phyloP scores from a whole-genome alignment of 1,284 basidiomycete genomes.

The Vanrija sp. region DNA sequence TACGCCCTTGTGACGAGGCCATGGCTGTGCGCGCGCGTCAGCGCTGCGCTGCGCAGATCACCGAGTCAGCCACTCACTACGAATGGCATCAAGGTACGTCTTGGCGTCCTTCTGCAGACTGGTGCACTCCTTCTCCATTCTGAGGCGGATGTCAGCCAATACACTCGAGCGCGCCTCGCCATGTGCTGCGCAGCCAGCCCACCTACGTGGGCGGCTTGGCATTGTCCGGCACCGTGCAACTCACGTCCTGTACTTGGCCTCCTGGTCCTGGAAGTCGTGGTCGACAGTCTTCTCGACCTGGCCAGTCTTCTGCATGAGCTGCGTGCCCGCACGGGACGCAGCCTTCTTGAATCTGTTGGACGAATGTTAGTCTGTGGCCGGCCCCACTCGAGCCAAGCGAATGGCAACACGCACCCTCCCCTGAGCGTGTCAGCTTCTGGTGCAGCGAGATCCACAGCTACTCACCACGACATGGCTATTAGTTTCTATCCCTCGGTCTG shows the following conservation, averaged over 20 bases:
- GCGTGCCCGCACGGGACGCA: slow-evolving; percentile 86
- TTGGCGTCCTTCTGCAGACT: slow-evolving; percentile 93
- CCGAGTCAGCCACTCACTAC: slow-evolving; percentile 55
- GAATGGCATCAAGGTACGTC: slow-evolving; percentile 89
- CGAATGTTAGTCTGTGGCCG: neutral
- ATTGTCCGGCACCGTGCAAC: slow-evolving; percentile 43
- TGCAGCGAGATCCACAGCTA: neutral
- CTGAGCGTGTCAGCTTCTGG: slow-evolving; percentile 7
- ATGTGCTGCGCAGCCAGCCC: neutral
- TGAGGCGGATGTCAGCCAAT: slow-evolving; percentile 41
- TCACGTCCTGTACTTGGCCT: slow-evolving; percentile 81
- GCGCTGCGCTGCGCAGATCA: slow-evolving; percentile 63
- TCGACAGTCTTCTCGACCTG: slow-evolving; percentile 96
- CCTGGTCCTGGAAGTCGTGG: slow-evolving; percentile 87
- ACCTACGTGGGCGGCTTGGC: neutral
- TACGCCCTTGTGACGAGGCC: slow-evolving; percentile 85
- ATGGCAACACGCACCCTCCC: slow-evolving; percentile 27
- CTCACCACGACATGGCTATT: slow-evolving; percentile 25
- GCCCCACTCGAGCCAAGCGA: neutral
- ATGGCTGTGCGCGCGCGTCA: slow-evolving; percentile 59
- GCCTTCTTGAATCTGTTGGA: slow-evolving; percentile 84
- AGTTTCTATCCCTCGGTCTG: neutral
- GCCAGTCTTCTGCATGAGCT: slow-evolving; percentile 92
- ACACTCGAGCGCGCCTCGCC: neutral
- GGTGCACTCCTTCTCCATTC: slow-evolving; percentile 90